These are phyloP conservation scores for Phytophthora europaea DNA, from an alignment of 352 stramenopile genomes.

Conservation along the genomic window DNA sequence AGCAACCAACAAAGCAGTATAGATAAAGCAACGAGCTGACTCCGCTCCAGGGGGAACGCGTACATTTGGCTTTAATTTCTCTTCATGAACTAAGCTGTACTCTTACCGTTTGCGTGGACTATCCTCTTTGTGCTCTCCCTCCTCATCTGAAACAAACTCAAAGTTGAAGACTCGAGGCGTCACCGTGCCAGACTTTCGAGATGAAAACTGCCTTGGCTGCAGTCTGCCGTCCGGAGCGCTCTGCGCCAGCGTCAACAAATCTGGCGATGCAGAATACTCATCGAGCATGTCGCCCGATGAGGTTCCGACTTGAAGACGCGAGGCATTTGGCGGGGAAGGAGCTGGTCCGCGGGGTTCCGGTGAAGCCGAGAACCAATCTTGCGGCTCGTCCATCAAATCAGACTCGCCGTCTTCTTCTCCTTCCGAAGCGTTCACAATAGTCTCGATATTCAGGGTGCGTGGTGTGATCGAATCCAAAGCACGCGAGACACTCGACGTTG, in stretches of 20 bases:
- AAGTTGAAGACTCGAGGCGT: slow-evolving; percentile 58
- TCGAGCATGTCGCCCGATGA: slow-evolving; percentile 24
- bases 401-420: slow-evolving; percentile 5
- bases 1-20: slow-evolving; percentile 27
- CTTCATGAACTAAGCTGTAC: slow-evolving; percentile 13
- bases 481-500: slow-evolving; percentile 6
- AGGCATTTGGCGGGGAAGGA: slow-evolving; percentile 21
- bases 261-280: slow-evolving; percentile 25
- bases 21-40: slow-evolving; percentile 35
- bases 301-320: slow-evolving; percentile 5
- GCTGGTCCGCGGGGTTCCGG: slow-evolving; percentile 14
- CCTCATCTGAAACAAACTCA: slow-evolving; percentile 44
- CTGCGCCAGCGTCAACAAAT: slow-evolving; percentile 26
- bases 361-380: slow-evolving; percentile 32
- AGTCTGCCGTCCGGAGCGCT: background rate
- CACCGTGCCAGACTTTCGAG: slow-evolving; percentile 13
- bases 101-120: slow-evolving; percentile 20
- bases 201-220: background rate
- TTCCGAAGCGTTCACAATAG: slow-evolving; percentile 12
- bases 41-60: slow-evolving; percentile 10
- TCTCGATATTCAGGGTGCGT: slow-evolving; percentile 45
- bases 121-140: slow-evolving; percentile 32
- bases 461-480: slow-evolving; percentile 17
- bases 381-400: slow-evolving; percentile 21
- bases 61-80: slow-evolving; percentile 33